Base-by-base conservation (phyloP, 495 filamentous ascomycete genomes). In the Penicillium samsonianum region DNA sequence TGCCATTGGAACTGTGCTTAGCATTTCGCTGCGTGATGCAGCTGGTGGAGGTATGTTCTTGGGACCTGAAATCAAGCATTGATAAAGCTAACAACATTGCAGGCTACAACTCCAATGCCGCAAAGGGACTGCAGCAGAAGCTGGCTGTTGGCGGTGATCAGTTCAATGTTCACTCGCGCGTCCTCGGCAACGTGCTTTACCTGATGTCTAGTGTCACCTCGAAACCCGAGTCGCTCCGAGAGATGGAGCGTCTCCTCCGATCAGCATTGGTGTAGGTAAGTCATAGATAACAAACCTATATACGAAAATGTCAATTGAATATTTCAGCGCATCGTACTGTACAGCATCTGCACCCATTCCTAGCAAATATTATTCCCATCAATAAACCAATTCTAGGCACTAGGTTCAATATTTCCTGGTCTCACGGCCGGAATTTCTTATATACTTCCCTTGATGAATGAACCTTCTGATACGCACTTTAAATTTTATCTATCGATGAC, bases 161-260 rank as follows among this genome's bases (percentile, higher is more conserved):
- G 9, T 85, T 83, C 72, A 82, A 82, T 58, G 77, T 91, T 16
- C 88, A 92, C 72, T 85, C 80, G n/a, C 72, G 89, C 17, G 86
- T 89, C 5, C 72, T 92, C 30, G 89, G 89, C 0, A 90, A 91
- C 71, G 85, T 90, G 17, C 69, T 91, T 4, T 92, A 92, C 70
- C 59, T 91, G 26, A 91, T 92, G 88, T 82, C 87, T 5, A 84
- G 85, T 60, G 79, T 87, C 64, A 88, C 78, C 2, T 82, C 82
- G 1, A 79, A 68, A 20, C 62, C 71, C 25, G 75, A 80, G 49
- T 78, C 79, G 4, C 47, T 88, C 14, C 59, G 54, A n/a, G 69
- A 65, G 50, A 72, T 88, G 45, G 79, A 86, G 61, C 65, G 25
- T 0, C 26, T 78, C 4, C 59, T 78, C 17, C 71, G 71, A 11